These are phyloP conservation scores for Hemileccinum impolitum DNA, from an alignment of 768 basidiomycete species.

Conservation along the genomic window DNA sequence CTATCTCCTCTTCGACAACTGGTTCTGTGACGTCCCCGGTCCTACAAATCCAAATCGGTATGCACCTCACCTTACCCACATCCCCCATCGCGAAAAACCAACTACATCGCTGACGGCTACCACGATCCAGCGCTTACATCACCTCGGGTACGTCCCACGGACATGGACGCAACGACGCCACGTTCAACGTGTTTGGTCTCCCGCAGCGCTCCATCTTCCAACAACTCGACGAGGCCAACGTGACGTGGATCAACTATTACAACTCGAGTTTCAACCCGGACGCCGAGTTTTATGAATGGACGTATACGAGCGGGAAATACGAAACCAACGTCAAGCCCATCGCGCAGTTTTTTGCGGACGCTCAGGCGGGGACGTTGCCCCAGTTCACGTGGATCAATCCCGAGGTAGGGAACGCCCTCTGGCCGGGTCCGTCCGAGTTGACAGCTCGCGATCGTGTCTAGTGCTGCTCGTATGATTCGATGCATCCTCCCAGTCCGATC, in stretches of 20 bases:
- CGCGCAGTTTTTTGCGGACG: slow-evolving; percentile 17
- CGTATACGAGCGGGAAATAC: slow-evolving; percentile 11
- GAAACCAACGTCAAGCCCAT: slow-evolving; percentile 18
- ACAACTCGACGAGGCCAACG: slow-evolving; percentile 24
- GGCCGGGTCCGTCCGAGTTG: too few relatives aligned
- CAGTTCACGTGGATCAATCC: slow-evolving; percentile 28
- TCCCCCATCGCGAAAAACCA: too few relatives aligned
- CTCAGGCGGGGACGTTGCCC: slow-evolving; percentile 20
- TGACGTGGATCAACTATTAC: slow-evolving; percentile 26
- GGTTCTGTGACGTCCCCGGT: slow-evolving; percentile 26
- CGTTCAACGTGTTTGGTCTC: slow-evolving; percentile 18
- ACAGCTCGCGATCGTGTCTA: neutral
- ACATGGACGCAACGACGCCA: slow-evolving; percentile 16
- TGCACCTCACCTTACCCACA: neutral
- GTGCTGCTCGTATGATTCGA: slow-evolving; percentile 25
- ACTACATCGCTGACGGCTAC: neutral
- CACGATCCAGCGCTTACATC: slow-evolving; percentile 18
- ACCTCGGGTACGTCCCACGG: slow-evolving; percentile 27
- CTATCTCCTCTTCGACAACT: slow-evolving; percentile 21
- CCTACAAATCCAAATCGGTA: slow-evolving; percentile 28
- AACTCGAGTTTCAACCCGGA: slow-evolving; percentile 28
- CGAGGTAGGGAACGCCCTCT: slow-evolving; percentile 10
- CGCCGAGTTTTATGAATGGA: slow-evolving; percentile 23
- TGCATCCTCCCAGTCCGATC: slow-evolving; percentile 26
- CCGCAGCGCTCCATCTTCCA: slow-evolving; percentile 28